Conservation (phyloP, 169 alveolate genomes). For the Amoebophrya sp. region DNA sequence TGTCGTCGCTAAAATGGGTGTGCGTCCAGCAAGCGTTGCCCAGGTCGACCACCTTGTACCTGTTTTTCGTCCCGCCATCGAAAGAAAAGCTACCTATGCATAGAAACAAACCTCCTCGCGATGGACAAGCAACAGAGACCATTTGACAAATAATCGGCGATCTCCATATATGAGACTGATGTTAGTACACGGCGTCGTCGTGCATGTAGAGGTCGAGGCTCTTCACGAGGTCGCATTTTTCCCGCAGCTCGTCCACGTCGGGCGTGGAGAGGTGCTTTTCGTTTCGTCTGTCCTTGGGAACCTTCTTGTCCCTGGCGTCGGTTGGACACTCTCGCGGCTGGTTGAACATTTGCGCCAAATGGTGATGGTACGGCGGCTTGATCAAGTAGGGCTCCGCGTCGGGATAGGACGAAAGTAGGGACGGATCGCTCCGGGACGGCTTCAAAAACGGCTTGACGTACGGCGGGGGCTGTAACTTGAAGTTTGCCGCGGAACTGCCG, state of each 20-base stretch:
- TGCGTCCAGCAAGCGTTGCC: slow-evolving; percentile 95
- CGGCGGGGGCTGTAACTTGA: slow-evolving; percentile 18
- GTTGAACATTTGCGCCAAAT: not conserved
- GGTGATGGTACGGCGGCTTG: not conserved
- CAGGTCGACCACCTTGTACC: slow-evolving; percentile 80
- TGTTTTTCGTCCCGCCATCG: slow-evolving; percentile 41
- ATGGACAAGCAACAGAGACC: too few relatives aligned
- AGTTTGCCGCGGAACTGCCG: too few relatives aligned
- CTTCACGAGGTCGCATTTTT: not conserved
- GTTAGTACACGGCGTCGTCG: not conserved
- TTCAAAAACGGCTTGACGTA: slow-evolving; percentile 26
- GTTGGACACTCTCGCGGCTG: not conserved
- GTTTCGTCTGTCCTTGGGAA: not conserved
- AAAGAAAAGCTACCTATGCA: too few relatives aligned
- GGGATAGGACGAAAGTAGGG: slow-evolving; percentile 29
- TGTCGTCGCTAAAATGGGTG: slow-evolving; percentile 82
- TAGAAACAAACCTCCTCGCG: too few relatives aligned
- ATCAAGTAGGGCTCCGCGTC: not conserved
- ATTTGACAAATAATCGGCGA: not conserved
- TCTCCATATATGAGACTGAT: too few relatives aligned
- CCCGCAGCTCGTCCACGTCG: not conserved
- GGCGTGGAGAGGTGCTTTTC: not conserved
- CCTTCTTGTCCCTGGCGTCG: not conserved
- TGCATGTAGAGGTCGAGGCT: not conserved
- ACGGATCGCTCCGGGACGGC: slow-evolving; percentile 38